A percentile compares a stretch with the other conserved stretches of the same genome.
phyloP scores from a whole-genome alignment of 179 eudicot species.

The Actinidia polygama region DNA sequence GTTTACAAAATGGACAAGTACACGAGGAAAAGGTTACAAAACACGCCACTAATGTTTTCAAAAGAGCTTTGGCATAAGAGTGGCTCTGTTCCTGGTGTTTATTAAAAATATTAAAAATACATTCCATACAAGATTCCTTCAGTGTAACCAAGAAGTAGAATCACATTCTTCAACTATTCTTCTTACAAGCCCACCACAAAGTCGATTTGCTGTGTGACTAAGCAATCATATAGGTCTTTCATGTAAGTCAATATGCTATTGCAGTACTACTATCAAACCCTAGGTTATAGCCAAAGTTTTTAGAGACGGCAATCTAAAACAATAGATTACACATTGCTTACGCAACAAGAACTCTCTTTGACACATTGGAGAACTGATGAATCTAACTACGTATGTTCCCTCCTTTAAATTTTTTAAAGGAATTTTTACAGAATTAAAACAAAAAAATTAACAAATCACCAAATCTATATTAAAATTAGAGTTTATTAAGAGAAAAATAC shows the following conservation, averaged over 20 bases:
- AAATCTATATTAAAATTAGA: neutral
- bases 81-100: neutral
- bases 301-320: neutral
- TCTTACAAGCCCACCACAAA: neutral
- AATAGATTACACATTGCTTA: neutral
- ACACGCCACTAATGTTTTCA: neutral
- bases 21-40: neutral
- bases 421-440: no score
- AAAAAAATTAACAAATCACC: neutral
- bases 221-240: neutral
- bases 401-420: neutral
- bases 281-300: neutral
- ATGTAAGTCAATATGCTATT: neutral
- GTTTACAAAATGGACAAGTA: neutral
- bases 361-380: neutral
- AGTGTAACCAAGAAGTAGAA: neutral
- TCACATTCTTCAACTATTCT: neutral
- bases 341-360: neutral
- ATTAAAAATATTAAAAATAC: neutral
- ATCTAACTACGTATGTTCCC: neutral
- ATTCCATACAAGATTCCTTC: neutral
- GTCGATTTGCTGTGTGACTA: neutral
- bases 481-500: conserved; percentile 5
- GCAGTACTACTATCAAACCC: neutral
- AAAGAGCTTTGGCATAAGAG: neutral